Conservation (phyloP, 768 basidiomycete genomes). For the Lentinula lateritia region DNA sequence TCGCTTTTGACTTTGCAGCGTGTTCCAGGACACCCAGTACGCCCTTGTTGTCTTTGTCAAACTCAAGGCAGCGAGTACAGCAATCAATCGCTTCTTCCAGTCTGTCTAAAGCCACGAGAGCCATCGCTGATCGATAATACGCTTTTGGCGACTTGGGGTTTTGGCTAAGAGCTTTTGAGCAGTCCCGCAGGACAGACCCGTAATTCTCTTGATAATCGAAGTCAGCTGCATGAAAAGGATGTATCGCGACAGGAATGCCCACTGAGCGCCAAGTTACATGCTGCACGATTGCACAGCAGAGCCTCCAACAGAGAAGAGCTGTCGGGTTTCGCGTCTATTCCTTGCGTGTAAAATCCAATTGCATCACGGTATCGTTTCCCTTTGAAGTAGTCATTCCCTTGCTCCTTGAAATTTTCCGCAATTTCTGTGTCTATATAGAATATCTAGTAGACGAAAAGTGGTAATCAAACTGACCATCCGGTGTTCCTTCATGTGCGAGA, state of each 20-base stretch:
- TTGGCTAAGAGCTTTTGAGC: conserved; percentile 61
- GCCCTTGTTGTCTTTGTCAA: conserved; percentile 52
- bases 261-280: conserved; percentile 89
- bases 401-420: conserved; percentile 89
- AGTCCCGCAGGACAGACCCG: conserved; percentile 81
- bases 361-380: conserved; percentile 87
- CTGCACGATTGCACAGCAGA: conserved; percentile 84
- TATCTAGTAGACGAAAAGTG: neutral
- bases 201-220: conserved; percentile 62
- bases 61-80: conserved; percentile 60
- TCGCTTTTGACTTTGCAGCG: conserved; percentile 38
- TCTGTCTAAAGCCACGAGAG: conserved; percentile 68
- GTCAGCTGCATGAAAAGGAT: neutral
- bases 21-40: conserved; percentile 46
- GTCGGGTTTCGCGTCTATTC: conserved; percentile 77
- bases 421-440: conserved; percentile 49
- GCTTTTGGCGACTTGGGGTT: conserved; percentile 74
- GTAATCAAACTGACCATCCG: conserved; percentile 74
- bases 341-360: conserved; percentile 84
- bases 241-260: conserved; percentile 18
- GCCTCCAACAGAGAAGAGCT: conserved; percentile 54
- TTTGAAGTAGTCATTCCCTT: conserved; percentile 93
- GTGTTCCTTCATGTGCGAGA: conserved; percentile 83
- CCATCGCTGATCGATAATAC: conserved; percentile 78
- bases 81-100: conserved; percentile 82